Percentiles rank a stretch among this genome's conserved stretches.
phyloP scores from a whole-genome alignment of 2,329 filamentous ascomycete species.

The Hirsutella rhossiliensis region DNA sequence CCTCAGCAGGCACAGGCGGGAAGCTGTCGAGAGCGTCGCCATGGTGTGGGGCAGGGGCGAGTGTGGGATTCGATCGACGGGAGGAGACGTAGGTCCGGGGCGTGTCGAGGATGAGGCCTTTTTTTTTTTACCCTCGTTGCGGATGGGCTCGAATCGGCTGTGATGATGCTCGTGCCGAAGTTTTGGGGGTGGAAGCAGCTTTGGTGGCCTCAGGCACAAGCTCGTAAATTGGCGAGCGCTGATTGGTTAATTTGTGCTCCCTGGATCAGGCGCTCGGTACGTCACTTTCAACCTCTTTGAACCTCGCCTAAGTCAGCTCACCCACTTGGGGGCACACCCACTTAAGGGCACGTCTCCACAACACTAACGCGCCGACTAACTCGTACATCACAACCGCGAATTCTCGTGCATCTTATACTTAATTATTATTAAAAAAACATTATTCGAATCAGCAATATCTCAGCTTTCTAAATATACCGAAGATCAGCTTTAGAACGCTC shows the following conservation, averaged over 20 bases:
- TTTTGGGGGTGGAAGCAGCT: slow-evolving; percentile 17
- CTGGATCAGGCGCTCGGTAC: not conserved
- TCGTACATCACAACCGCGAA: no score
- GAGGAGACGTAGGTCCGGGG: slow-evolving; percentile 4
- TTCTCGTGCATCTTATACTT: no score
- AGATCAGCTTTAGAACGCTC: no score
- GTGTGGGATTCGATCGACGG: not conserved
- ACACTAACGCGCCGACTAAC: no score
- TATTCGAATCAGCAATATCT: no score
- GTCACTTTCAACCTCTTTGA: no score
- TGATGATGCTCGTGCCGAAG: slow-evolving; percentile 30
- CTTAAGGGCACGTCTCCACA: no score
- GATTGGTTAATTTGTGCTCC: slow-evolving; percentile 25
- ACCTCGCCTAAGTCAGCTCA: no score
- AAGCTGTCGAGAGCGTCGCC: slow-evolving; percentile 57
- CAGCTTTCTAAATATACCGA: no score
- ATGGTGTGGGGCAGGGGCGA: slow-evolving; percentile 25
- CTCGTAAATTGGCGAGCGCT: slow-evolving; percentile 32
- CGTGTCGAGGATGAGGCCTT: slow-evolving; percentile 31
- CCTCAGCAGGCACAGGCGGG: slow-evolving; percentile 52
- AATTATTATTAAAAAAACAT: no score
- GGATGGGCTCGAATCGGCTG: slow-evolving; percentile 5
- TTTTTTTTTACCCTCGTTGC: slow-evolving; percentile 20
- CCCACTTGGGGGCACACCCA: no score
- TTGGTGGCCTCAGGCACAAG: slow-evolving; percentile 31